Conservation (phyloP, 768 basidiomycete species). For the Amanita inopinata region DNA sequence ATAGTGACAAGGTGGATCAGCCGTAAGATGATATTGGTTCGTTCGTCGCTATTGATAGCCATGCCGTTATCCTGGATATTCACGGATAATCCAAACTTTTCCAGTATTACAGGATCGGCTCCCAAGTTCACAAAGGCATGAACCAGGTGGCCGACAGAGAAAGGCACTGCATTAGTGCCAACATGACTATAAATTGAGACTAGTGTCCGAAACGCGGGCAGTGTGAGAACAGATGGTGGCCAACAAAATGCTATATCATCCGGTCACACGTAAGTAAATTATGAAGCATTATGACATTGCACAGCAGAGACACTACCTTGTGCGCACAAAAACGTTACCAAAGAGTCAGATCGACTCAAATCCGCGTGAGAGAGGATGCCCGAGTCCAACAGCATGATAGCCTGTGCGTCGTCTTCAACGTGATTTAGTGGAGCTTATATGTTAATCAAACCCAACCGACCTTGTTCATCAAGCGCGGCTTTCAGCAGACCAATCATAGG, state of each 20-base stretch:
- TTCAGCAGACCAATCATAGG: constrained; percentile 23
- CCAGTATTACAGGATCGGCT: constrained; percentile 2
- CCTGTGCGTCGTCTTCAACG: constrained; percentile 28
- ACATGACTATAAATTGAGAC: constrained; percentile 4
- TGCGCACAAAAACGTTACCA: constrained; percentile 21
- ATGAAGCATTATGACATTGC: background rate
- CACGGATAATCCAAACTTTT: background rate
- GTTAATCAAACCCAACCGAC: constrained; percentile 19
- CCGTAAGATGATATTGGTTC: background rate
- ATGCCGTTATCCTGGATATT: background rate
- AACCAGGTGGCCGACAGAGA: background rate
- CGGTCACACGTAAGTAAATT: background rate
- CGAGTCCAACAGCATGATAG: constrained; percentile 30
- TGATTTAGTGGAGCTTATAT: constrained; percentile 6
- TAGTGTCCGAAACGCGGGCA: background rate
- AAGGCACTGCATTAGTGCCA: background rate
- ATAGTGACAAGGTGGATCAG: constrained; percentile 6
- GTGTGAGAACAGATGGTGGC: background rate
- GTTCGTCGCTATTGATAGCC: background rate
- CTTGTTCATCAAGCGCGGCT: constrained; percentile 17
- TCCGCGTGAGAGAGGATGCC: constrained; percentile 25
- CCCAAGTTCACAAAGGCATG: constrained; percentile 15
- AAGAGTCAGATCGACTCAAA: constrained; percentile 18
- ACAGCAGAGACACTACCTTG: constrained; percentile 23
- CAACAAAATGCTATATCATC: constrained; percentile 1